These are phyloP conservation scores for Austroboletus festivus DNA, from an alignment of 768 basidiomycete species.

Conservation along the genomic window DNA sequence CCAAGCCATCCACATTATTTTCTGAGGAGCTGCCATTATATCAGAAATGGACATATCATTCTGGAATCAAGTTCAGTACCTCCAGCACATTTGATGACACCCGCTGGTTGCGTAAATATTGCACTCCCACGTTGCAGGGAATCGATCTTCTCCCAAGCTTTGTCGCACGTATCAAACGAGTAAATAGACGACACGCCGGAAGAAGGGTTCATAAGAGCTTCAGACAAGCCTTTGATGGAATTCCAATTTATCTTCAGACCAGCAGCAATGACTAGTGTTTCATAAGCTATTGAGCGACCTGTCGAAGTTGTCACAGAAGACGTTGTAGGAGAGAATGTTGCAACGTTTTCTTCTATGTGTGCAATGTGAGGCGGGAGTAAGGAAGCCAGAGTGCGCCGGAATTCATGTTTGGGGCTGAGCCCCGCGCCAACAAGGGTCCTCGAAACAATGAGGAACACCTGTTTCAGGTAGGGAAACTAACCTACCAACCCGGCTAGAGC, in stretches of 20 bases:
- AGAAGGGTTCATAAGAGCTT: slow-evolving; percentile 71
- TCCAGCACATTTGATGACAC: slow-evolving; percentile 91
- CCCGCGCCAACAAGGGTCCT: slow-evolving; percentile 96
- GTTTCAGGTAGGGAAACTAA: not conserved
- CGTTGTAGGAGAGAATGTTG: slow-evolving; percentile 68
- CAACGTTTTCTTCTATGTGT: slow-evolving; percentile 67
- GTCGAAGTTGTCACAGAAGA: slow-evolving; percentile 72
- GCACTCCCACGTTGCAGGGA: slow-evolving; percentile 74
- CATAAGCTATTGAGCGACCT: slow-evolving; percentile 74
- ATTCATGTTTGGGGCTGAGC: slow-evolving; percentile 64
- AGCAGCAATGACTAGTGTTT: slow-evolving; percentile 82
- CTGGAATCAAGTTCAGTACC: slow-evolving; percentile 40
- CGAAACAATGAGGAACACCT: slow-evolving; percentile 3
- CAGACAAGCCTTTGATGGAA: slow-evolving; percentile 65
- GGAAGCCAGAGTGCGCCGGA: slow-evolving; percentile 59
- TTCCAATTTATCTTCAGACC: slow-evolving; percentile 88
- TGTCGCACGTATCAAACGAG: slow-evolving; percentile 86
- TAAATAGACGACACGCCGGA: slow-evolving; percentile 92
- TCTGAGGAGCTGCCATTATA: slow-evolving; percentile 64
- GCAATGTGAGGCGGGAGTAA: slow-evolving; percentile 75
- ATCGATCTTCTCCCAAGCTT: slow-evolving; percentile 81
- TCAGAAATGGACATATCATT: slow-evolving; percentile 2
- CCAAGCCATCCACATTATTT: slow-evolving; percentile 98
- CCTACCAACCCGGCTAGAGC: slow-evolving; percentile 83
- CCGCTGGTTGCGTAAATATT: slow-evolving; percentile 93